A percentile compares a stretch with the other conserved stretches of the same genome.
Evolutionary conservation across 805 yeast genomes (phyloP).

Genomic region (Candida berthetii): DNA sequence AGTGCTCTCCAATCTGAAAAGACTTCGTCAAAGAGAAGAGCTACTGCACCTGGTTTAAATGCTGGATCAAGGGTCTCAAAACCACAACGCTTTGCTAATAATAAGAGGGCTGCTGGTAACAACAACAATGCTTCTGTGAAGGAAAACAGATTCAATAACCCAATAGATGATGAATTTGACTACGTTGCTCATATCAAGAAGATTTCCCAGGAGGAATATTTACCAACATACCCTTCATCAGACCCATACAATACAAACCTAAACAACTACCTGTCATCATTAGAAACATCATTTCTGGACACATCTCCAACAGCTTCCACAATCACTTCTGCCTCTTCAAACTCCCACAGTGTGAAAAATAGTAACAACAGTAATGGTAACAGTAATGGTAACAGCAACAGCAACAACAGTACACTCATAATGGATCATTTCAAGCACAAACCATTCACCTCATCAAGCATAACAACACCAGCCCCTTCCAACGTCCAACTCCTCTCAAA

Average conservation of each 20-base stretch:
- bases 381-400: slow-evolving; percentile 1
- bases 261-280: background rate
- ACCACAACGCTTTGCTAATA: background rate
- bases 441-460: background rate
- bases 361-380: background rate
- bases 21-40: background rate
- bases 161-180: slow-evolving; percentile 47
- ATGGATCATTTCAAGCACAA: background rate
- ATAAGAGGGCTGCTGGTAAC: too few species aligned
- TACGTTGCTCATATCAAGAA: slow-evolving; percentile 55
- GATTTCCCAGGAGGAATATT: slow-evolving; percentile 35
- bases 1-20: background rate
- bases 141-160: slow-evolving; percentile 19
- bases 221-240: slow-evolving; percentile 1
- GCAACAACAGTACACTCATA: background rate
- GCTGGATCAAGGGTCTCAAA: background rate
- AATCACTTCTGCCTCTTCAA: background rate
- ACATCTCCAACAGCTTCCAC: slow-evolving; percentile 4
- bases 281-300: slow-evolving; percentile 1
- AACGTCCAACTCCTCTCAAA: background rate
- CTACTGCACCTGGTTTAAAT: background rate
- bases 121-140: background rate
- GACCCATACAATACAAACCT: background rate
- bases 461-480: background rate
- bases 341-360: background rate